Base-by-base conservation (phyloP, 2,329 filamentous ascomycete genomes). In the Rhinocladiella mackenziei region DNA sequence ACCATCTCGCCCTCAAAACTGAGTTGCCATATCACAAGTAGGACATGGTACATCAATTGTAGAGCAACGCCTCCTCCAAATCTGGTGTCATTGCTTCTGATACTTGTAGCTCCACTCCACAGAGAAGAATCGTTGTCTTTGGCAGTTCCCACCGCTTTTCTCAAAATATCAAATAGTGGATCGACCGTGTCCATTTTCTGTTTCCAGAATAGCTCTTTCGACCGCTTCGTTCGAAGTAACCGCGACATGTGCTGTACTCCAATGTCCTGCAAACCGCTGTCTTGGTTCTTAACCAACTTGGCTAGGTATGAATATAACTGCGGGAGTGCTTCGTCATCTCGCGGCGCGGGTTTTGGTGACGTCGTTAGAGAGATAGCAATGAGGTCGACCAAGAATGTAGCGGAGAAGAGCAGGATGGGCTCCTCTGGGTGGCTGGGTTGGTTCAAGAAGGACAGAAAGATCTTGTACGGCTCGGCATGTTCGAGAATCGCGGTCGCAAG, bases 11-110 rank as follows among this genome's bases (percentile, higher is more conserved):
- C 79, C 63, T 97, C 92, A 56, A 98, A 98, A 62, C 89, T 95
- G 56, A 98, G 74, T 71, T 97, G 89, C 92, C 92, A 98, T 46
- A 98, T 72, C 9, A 94, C 89, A 38, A 98, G 75, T 15, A 98
- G 76, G 11, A 96, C 86, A 60, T 96, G 88, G 64, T 98, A 98
- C 29, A 98, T 76, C 29, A 97, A 77, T 65, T 98, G 92, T 29
- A 98, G 72, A 2, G 89, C 88, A 48, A 98, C 87, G 6, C 89
- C 89, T 36, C 89, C 88, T 45, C 71, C 67, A 32, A 82, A 67
- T 29, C 75, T 71, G 39, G 70, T 67, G 49, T 89, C 83, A 20
- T 84, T 81, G 44, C 78, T 76, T 39, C 81, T 83, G 51, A 76
- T 75, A 56, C 76, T 77, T 35, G 67, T 61, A 26, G 63, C 62